Evolutionary conservation across 1,284 basidiomycete species (phyloP), one percentile per base, ranked within the genome.

Genomic region (Leccinum solheimii): DNA sequence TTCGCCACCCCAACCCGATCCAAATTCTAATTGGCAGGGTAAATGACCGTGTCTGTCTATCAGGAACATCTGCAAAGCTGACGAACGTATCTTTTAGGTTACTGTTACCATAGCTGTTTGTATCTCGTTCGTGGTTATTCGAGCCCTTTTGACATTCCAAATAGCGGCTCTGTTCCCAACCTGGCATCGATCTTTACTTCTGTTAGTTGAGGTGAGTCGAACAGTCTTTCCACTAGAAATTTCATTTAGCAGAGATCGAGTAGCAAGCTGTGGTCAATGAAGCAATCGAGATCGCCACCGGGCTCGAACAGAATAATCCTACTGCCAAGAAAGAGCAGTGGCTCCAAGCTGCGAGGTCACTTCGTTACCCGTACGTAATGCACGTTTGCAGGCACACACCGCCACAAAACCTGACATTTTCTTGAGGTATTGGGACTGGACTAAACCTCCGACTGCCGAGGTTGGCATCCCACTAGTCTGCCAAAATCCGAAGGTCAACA

Each of bases 391-490:
- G 3, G 27, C 19, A 5, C 8, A 19, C 11, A 10, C 1, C 5
- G 1, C 36, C 10, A 52, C 10, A 11, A 1, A 58, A 9, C 5
- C 26, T 38, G 1, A 59, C 27, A 2, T 43, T 57, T n/a, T 2
- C 13, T 48, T 19, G 0, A 68, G 67, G 6, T 68, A 52, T 49
- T 68, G 67, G 67, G 67, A 68, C 38, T 68, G 67, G 67, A 68
- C 60, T 10, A 43, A 13, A 10, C 23, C 0, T 0, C 57, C 54
- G 8, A 67, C 59, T 1, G 57, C 49, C 3, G 0, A 54, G 5
- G 51, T 62, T 27, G 66, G 66, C 5, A 66, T 67, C 13, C 66
- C 67, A 1, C 1, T 52, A 13, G 8, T 62, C 13, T 50, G 49
- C 5, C 66, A 67, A 30, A 13, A 65, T 0, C 0, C 59, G 2